A percentile compares a stretch with the other conserved stretches of the same genome.
phyloP scores from a whole-genome alignment of 2,329 filamentous ascomycete species.

The Scorias spongiosa region DNA sequence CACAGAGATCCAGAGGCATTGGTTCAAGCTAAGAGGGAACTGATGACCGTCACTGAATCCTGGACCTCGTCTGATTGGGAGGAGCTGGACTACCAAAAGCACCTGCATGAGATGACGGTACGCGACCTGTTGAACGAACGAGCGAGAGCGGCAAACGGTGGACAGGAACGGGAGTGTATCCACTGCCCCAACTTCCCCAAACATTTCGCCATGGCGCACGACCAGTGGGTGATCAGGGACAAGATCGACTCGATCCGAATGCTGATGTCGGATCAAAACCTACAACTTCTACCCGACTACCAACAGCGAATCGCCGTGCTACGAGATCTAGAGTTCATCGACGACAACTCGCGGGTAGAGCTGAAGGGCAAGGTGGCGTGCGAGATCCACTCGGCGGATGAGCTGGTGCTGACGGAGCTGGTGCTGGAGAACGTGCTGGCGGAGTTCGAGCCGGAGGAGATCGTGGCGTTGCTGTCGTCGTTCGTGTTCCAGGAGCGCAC shows the following conservation, averaged over 20 bases:
- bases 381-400: constrained; percentile 93
- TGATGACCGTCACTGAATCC: constrained; percentile 52
- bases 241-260: constrained; percentile 78
- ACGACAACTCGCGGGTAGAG: constrained; percentile 72
- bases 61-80: constrained; percentile 68
- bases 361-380: constrained; percentile 97
- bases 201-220: constrained; percentile 91
- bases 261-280: constrained; percentile 87
- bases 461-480: constrained; percentile 79
- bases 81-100: constrained; percentile 63
- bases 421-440: constrained; percentile 94
- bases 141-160: constrained; percentile 43
- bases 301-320: constrained; percentile 87
- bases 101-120: constrained; percentile 64
- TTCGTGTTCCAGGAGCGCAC: constrained; percentile 99
- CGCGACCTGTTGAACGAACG: constrained; percentile 67
- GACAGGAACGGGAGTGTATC: constrained; percentile 50
- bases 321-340: constrained; percentile 83
- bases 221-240: constrained; percentile 91
- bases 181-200: constrained; percentile 68
- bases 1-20: constrained; percentile 30
- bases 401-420: constrained; percentile 87
- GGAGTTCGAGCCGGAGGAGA: constrained; percentile 90
- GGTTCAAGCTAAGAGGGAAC: constrained; percentile 49
- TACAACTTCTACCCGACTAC: constrained; percentile 90